Conservation (phyloP, 106 monocot genomes). For the Gastrodia elata region DNA sequence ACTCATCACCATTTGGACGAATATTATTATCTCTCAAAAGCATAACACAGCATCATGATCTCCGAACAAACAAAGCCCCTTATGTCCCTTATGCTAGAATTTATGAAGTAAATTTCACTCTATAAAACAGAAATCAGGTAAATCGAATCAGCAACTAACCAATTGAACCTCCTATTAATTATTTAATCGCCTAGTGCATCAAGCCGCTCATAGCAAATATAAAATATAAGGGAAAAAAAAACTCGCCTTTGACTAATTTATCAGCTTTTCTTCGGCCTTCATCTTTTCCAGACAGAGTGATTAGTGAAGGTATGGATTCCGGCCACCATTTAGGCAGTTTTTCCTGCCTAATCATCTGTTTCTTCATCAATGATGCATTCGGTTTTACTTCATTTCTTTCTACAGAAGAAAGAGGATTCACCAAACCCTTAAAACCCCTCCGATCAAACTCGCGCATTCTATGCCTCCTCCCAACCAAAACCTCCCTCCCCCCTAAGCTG, state of each 20-base stretch:
- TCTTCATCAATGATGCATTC: background rate
- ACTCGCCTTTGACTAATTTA: conserved; percentile 69
- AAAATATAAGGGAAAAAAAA: background rate
- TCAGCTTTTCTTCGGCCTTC: conserved; percentile 45
- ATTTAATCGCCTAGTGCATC: background rate
- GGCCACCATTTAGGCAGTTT: conserved; percentile 81
- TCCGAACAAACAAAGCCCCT: too few species aligned
- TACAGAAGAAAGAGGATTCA: conserved; percentile 27
- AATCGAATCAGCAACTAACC: too few species aligned
- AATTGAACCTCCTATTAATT: too few species aligned
- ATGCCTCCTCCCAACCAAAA: conserved; percentile 51
- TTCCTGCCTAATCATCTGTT: conserved; percentile 16
- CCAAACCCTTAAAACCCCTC: conserved; percentile 15
- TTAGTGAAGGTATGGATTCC: conserved; percentile 3
- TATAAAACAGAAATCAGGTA: too few species aligned
- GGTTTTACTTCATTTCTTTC: conserved; percentile 5
- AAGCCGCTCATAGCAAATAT: background rate
- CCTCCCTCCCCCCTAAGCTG: conserved; percentile 83
- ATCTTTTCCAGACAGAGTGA: conserved; percentile 15
- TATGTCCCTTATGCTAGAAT: too few species aligned
- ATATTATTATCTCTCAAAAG: too few species aligned
- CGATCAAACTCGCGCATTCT: conserved; percentile 4
- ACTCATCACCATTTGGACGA: too few species aligned
- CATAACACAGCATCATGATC: too few species aligned
- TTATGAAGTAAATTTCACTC: too few species aligned